phyloP scores from a whole-genome alignment of 441 rosid species.

The Euphorbia corollata region DNA sequence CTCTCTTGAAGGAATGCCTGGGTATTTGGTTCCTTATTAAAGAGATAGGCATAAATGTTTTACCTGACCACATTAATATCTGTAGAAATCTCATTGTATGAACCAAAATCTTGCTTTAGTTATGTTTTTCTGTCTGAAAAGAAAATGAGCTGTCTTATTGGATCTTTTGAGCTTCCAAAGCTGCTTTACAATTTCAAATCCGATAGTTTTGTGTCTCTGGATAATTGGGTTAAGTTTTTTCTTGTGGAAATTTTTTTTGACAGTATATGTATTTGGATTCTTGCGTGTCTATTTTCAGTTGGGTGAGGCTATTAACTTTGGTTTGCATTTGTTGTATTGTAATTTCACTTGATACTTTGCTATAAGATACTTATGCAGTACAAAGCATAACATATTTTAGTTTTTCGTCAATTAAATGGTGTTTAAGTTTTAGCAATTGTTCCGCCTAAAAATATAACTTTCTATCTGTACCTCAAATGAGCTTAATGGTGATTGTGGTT shows the following conservation, averaged over 20 bases:
- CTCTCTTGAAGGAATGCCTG: background rate
- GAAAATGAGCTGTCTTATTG: slow-evolving; percentile 5
- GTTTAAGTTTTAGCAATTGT: background rate
- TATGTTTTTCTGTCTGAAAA: background rate
- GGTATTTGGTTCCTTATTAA: too few relatives aligned
- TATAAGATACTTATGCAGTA: background rate
- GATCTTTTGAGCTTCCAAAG: background rate
- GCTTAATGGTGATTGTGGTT: background rate
- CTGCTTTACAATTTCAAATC: background rate
- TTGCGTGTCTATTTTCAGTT: background rate
- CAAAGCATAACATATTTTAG: slow-evolving; percentile 8
- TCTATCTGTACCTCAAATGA: background rate
- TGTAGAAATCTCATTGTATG: too few relatives aligned
- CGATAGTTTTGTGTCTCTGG: background rate
- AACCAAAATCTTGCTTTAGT: background rate
- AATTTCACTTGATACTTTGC: background rate
- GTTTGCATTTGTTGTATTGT: background rate
- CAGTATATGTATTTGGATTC: background rate
- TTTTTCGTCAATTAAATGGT: background rate
- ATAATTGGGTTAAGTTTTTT: background rate
- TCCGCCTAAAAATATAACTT: background rate
- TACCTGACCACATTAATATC: too few relatives aligned
- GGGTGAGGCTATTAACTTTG: background rate
- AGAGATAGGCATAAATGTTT: too few relatives aligned
- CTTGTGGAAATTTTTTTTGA: background rate